Base-by-base conservation (phyloP, 306 rosid genomes). In the Alnus rubra region DNA sequence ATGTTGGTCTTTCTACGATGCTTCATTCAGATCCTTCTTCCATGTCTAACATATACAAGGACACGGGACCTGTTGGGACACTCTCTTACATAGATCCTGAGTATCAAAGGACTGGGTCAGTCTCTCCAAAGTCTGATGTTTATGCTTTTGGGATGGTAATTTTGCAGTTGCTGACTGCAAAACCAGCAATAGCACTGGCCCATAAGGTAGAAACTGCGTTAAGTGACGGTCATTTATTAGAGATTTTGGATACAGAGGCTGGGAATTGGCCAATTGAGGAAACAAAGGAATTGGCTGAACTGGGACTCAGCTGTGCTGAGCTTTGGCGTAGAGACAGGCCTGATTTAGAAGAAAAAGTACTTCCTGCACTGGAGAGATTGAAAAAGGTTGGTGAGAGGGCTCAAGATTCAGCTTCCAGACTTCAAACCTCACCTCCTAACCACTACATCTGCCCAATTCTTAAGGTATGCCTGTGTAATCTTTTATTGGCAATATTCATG, bases 131-230 rank as follows among this genome's bases (percentile, higher is more conserved):
- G 60, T 96, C 99, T 2, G 99, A 96, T 75, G 98, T 96, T 16
- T 96, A 96, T 84, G 98, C 98, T 52, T 90, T 93, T 54, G 99
- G 99, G 77, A 89, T 96, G 86, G 96, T 96, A 80, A 88, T 96
- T 73, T 76, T 96, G 82, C 99, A 96, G 85, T 78, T 96, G 55
- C 70, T 93, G 85, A 90, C 99, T 50, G 89, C 96, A 75, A 96
- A 90, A 87, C 94, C 96, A 55, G 94, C 96, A 53, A 88, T 88
- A 33, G 98, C 89, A 76, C 82, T 96, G 28, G 79, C 94, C 23
- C 94, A 90, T 78, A 75, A 82, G 74, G 92, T 96, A 81, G 99
- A 96, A 88, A 93, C 91, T 58, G 97, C 96, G 28, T 42, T 96
- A 54, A 75, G 79, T 12, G 83, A 71, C 0, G 83, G 88, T 52